phyloP scores from a whole-genome alignment of 2,329 filamentous ascomycete species.

The Alternaria gansuensis region DNA sequence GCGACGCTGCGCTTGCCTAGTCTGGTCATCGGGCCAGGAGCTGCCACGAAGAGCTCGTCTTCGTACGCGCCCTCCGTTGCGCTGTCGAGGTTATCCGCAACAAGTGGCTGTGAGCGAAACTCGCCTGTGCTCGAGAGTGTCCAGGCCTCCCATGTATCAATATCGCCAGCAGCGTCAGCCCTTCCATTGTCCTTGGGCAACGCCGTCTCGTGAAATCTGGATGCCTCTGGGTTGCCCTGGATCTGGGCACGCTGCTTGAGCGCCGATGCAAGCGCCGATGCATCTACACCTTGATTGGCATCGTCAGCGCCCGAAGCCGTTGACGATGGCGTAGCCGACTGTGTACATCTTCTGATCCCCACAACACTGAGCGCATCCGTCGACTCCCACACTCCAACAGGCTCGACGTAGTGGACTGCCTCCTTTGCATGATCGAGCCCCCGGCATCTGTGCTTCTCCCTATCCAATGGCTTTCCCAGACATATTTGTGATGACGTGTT shows the following conservation, averaged over 20 bases:
- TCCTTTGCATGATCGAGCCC: constrained; percentile 58
- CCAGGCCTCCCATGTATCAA: constrained; percentile 64
- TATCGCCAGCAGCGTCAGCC: constrained; percentile 25
- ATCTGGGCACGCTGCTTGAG: constrained; percentile 43
- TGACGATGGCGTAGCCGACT: constrained; percentile 41
- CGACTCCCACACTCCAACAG: constrained; percentile 72
- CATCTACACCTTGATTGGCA: constrained; percentile 23
- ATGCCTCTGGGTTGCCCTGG: constrained; percentile 21
- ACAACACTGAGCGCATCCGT: constrained; percentile 68
- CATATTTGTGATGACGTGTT: constrained; percentile 64
- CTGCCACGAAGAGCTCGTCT: constrained; percentile 69
- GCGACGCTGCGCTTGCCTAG: constrained; percentile 72
- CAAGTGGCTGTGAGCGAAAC: constrained; percentile 54
- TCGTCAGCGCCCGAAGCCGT: constrained; percentile 41
- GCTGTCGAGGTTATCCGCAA: constrained; percentile 29
- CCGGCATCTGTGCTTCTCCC: constrained; percentile 44
- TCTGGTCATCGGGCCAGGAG: constrained; percentile 69
- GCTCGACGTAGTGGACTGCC: constrained; percentile 63
- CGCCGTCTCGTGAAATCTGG: constrained; percentile 13
- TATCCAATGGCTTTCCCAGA: constrained; percentile 59
- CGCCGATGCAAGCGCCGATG: constrained; percentile 32
- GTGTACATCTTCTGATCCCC: constrained; percentile 65
- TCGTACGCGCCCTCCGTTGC: constrained; percentile 23
- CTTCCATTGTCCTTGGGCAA: constrained; percentile 17
- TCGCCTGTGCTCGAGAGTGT: constrained; percentile 59